A percentile compares a stretch with the other conserved stretches of the same genome.
Evolutionary conservation across 2,329 filamentous ascomycete species (phyloP).

Genomic region (Gnomoniopsis sp.): DNA sequence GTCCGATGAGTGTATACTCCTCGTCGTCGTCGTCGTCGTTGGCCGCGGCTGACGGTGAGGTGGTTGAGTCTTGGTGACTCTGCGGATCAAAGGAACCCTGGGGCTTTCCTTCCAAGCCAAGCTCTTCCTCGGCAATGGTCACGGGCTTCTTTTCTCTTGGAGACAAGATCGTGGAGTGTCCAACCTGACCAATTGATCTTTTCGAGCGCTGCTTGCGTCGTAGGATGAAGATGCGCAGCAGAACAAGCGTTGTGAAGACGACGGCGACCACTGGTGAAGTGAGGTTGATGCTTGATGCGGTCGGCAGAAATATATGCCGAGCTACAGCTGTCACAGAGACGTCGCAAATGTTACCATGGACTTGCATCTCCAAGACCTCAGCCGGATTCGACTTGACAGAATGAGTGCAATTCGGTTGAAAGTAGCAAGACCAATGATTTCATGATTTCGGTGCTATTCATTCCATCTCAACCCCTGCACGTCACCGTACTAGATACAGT

Average conservation of each 20-base stretch:
- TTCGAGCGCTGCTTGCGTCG: background rate
- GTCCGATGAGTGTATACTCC: background rate
- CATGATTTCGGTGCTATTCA: too few relatives aligned
- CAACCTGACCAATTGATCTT: background rate
- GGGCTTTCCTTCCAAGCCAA: background rate
- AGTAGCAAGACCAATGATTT: too few relatives aligned
- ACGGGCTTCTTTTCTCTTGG: background rate
- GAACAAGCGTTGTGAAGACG: background rate
- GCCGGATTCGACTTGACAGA: too few relatives aligned
- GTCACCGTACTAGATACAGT: too few relatives aligned
- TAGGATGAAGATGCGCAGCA: background rate
- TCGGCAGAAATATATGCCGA: background rate
- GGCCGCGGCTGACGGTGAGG: background rate
- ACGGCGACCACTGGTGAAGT: background rate
- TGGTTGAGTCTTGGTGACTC: background rate
- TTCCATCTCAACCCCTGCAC: too few relatives aligned
- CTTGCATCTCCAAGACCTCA: too few relatives aligned
- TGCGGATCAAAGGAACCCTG: background rate
- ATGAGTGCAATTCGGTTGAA: too few relatives aligned
- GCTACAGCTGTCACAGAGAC: background rate
- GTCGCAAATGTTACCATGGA: too few relatives aligned
- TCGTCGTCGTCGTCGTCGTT: too few relatives aligned
- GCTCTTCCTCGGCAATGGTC: background rate
- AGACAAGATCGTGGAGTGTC: background rate
- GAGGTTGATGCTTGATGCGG: background rate